Percentiles rank a stretch among this genome's conserved stretches.
Evolutionary conservation across 164 flowering plant species (phyloP).

Genomic region (Dillenia turbinata): DNA sequence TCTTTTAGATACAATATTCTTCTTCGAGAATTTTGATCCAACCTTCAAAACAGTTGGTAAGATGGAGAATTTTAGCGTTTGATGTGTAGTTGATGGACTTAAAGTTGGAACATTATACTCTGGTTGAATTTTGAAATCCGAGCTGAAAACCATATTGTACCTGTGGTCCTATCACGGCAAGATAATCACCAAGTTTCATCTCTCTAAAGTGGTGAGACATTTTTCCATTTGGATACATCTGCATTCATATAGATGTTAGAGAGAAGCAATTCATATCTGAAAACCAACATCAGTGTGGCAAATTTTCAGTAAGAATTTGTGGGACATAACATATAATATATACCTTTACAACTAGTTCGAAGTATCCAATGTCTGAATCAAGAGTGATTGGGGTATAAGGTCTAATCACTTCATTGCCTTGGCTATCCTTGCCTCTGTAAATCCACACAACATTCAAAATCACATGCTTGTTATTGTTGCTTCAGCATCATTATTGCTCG

Average conservation of each 20-base stretch:
- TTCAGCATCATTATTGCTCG: no score
- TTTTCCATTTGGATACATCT: conserved; percentile 39
- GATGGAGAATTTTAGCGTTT: no score
- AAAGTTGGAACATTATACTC: not conserved
- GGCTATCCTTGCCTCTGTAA: conserved; percentile 26
- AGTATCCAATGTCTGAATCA: conserved; percentile 33
- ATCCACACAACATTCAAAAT: no score
- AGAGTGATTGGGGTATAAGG: conserved; percentile 32
- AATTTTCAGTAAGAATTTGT: no score
- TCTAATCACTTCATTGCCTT: conserved; percentile 26
- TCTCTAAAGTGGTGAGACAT: conserved; percentile 39
- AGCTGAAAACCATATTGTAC: conserved; percentile 6
- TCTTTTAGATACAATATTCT: no score
- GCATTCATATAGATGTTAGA: not conserved
- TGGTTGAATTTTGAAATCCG: no score
- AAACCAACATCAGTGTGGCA: not conserved
- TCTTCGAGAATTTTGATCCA: no score
- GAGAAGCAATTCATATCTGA: not conserved
- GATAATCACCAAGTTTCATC: conserved; percentile 29
- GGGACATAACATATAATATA: not conserved
- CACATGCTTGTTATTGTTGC: no score
- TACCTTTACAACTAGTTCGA: conserved; percentile 34
- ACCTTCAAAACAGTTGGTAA: no score
- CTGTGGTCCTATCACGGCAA: conserved; percentile 35
- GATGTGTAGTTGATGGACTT: not conserved